Evolutionary conservation across 2,329 filamentous ascomycete species (phyloP).

Genomic region (Pseudopyrenochaeta lycopersici): DNA sequence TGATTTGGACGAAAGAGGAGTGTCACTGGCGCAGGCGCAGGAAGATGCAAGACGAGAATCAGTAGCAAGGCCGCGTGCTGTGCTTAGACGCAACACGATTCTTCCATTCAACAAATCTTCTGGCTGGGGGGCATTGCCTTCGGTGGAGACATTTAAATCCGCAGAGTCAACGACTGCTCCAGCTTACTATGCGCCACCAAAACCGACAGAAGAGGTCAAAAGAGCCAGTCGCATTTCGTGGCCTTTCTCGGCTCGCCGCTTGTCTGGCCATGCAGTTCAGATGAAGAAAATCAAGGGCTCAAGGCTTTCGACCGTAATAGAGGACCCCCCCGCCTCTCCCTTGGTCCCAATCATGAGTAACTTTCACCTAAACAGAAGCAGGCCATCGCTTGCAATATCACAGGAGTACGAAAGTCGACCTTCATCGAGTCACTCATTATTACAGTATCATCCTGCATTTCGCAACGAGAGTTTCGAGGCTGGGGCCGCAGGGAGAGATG

Average conservation of each 20-base stretch:
- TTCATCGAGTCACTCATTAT: conserved; percentile 36
- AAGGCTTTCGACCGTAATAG: conserved; percentile 49
- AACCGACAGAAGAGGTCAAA: conserved; percentile 25
- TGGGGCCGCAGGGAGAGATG: not conserved
- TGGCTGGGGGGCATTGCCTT: conserved; percentile 54
- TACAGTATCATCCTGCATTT: conserved; percentile 40
- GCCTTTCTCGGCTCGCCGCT: conserved; percentile 34
- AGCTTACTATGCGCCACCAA: conserved; percentile 35
- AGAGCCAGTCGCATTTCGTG: conserved; percentile 38
- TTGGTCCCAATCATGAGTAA: conserved; percentile 30
- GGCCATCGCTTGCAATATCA: conserved; percentile 18
- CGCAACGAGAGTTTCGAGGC: conserved; percentile 19
- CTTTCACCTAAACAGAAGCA: conserved; percentile 10
- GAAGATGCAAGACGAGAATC: conserved; percentile 22
- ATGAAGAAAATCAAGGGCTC: conserved; percentile 38
- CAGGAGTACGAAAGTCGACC: conserved; percentile 26
- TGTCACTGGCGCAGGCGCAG: conserved; percentile 34
- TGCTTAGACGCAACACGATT: conserved; percentile 41
- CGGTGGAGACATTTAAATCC: conserved; percentile 47
- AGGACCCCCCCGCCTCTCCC: conserved; percentile 48
- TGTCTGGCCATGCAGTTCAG: conserved; percentile 35
- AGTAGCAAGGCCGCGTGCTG: conserved; percentile 39
- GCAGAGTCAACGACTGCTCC: conserved; percentile 20
- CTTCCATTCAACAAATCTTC: conserved; percentile 44
- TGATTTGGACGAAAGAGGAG: conserved; percentile 44